Evolutionary conservation across 495 filamentous ascomycete genomes (phyloP).

Genomic region (Penicilliopsis zonata): DNA sequence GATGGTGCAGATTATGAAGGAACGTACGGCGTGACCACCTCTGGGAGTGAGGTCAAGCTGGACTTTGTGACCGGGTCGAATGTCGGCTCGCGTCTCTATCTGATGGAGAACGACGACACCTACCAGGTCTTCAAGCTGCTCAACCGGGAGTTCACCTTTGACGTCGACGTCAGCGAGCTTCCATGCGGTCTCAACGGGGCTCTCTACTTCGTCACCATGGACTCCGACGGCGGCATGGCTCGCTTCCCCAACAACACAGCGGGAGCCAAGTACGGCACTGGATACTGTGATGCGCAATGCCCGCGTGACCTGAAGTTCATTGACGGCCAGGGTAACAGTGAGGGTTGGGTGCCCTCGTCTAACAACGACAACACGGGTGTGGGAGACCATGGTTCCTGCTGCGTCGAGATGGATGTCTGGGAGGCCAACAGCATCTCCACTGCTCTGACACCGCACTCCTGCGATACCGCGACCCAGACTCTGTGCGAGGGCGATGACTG

Average conservation of each 20-base stretch:
- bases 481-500: slow-evolving; percentile 46
- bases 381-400: slow-evolving; percentile 54
- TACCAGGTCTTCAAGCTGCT: slow-evolving; percentile 50
- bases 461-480: slow-evolving; percentile 40
- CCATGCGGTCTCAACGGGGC: slow-evolving; percentile 65
- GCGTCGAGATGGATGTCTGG: slow-evolving; percentile 64
- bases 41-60: slow-evolving; percentile 40
- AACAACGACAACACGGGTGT: slow-evolving; percentile 49
- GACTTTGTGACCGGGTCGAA: slow-evolving; percentile 42
- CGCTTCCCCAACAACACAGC: slow-evolving; percentile 46
- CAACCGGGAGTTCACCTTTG: slow-evolving; percentile 55
- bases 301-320: slow-evolving; percentile 55
- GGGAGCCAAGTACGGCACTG: slow-evolving; percentile 61
- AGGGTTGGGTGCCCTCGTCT: slow-evolving; percentile 45
- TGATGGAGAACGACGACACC: slow-evolving; percentile 38
- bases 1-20: slow-evolving; percentile 47
- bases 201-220: slow-evolving; percentile 57
- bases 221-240: slow-evolving; percentile 44
- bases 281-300: slow-evolving; percentile 69
- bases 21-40: slow-evolving; percentile 44
- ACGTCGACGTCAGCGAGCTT: slow-evolving; percentile 51
- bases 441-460: slow-evolving; percentile 52
- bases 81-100: slow-evolving; percentile 49
- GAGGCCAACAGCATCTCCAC: slow-evolving; percentile 54
- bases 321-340: slow-evolving; percentile 51